Base-by-base conservation (phyloP, 768 basidiomycete genomes). In the Russula ochroleuca region DNA sequence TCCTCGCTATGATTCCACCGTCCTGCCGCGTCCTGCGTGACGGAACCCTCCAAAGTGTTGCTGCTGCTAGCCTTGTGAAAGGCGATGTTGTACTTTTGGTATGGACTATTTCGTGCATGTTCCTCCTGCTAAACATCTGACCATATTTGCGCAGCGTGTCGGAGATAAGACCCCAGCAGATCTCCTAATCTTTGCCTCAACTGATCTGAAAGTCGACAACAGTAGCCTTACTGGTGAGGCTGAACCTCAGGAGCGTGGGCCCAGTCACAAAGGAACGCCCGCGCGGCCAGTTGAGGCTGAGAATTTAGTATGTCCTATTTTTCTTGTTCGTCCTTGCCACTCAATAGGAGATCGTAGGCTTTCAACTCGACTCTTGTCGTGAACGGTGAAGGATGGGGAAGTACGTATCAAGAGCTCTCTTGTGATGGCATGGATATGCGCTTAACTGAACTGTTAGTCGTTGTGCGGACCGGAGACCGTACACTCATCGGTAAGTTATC, bases 151-250 rank as follows among this genome's bases (percentile, higher is more conserved):
- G 53, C 70, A 86, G 85, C 81, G 85, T 58, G 80, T 77, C 53
- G 86, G 86, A 41, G 85, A 87, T 73, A 88, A 88, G 75, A 86
- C 85, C 8, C 86, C 86, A 0, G 86, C 86, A 11, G 86, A 88
- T 72, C 73, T 86, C 52, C 71, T 87, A 43, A 60, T 88, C 15
- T 85, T 86, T 69, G 78, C 82, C 3, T 71, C 84, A 0, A 80
- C 80, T 7, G 86, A 88, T 67, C 74, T 88, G 58, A 88, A 86
- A 71, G 80, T 88, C 52, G 86, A 88, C 72, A 87, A 87, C 69
- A 86, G 85, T 64, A 86, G 83, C 72, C 74, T 88, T 48, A 87
- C 85, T 0, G 86, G 86, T 60, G 86, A 88, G 71, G 85, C 85
- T 1, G 85, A 87, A 69, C 84, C 86, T 1, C 85, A 86, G 70